These are phyloP conservation scores for Termitomyces titanicus DNA, from an alignment of 768 basidiomycete genomes.

Conservation along the genomic window DNA sequence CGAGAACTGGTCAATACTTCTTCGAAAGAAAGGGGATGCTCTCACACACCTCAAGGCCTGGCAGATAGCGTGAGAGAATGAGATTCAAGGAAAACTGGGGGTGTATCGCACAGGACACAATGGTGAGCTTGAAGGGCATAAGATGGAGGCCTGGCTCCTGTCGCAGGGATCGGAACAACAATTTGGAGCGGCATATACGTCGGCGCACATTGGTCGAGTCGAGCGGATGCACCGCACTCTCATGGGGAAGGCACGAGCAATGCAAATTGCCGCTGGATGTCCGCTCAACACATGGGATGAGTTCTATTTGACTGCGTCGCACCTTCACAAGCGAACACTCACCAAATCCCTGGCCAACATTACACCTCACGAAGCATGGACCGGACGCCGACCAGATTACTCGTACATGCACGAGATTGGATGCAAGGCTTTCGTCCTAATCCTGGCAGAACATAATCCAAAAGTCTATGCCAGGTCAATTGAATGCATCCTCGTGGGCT, in stretches of 20 bases:
- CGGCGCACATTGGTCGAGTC: conserved; percentile 29
- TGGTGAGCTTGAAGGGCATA: conserved; percentile 17
- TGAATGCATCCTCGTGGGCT: conserved; percentile 37
- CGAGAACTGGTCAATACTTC: neutral
- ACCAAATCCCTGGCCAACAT: neutral
- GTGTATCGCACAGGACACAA: conserved; percentile 14
- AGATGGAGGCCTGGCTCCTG: conserved; percentile 14
- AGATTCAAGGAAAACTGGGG: neutral
- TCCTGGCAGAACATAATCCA: conserved; percentile 26
- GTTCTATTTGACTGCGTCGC: conserved; percentile 20
- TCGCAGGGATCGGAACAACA: conserved; percentile 11
- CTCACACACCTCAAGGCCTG: neutral
- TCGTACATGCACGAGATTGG: conserved; percentile 29
- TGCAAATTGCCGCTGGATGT: conserved; percentile 19
- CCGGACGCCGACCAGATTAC: conserved; percentile 22
- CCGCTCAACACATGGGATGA: conserved; percentile 27
- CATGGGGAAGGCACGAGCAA: conserved; percentile 22
- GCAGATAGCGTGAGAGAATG: neutral
- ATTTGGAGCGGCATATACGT: conserved; percentile 24
- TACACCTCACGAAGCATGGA: conserved; percentile 21
- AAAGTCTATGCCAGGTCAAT: conserved; percentile 20
- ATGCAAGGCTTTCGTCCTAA: conserved; percentile 29
- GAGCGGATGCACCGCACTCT: conserved; percentile 30
- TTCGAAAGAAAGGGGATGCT: neutral
- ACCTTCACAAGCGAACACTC: conserved; percentile 11